These are phyloP conservation scores for Myxozyma geophila DNA, from an alignment of 805 yeast species.

Conservation along the genomic window DNA sequence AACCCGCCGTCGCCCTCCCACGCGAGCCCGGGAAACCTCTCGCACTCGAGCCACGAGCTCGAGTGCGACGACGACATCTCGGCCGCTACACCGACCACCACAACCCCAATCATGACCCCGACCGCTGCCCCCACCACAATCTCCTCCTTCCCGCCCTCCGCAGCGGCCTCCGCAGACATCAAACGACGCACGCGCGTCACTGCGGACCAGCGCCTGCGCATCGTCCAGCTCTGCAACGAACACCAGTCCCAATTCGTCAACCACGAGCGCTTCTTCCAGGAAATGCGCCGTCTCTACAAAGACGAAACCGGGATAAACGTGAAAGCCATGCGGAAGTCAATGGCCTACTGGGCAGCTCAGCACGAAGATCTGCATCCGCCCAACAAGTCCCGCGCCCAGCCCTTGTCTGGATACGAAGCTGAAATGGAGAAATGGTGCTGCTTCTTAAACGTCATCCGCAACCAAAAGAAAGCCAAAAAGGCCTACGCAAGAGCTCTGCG, in stretches of 20 bases:
- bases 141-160: not conserved
- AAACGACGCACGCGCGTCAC: not conserved
- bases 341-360: not conserved
- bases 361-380: not conserved
- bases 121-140: no score
- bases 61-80: not conserved
- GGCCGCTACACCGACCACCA: not conserved
- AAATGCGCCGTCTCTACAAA: not conserved
- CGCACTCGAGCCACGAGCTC: not conserved
- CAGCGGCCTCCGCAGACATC: not conserved
- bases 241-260: not conserved
- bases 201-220: constrained; percentile 2
- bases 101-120: no score
- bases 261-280: constrained; percentile 3
- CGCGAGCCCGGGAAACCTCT: not conserved
- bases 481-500: not conserved
- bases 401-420: not conserved
- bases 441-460: not conserved
- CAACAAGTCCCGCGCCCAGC: not conserved
- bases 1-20: not conserved
- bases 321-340: constrained; percentile 3
- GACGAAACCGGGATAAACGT: constrained; percentile 1
- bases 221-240: not conserved
- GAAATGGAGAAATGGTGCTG: constrained; percentile 3
- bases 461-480: constrained; percentile 1